Conservation (phyloP, 106 monocot species). For the Apostasia shenzhenica region DNA sequence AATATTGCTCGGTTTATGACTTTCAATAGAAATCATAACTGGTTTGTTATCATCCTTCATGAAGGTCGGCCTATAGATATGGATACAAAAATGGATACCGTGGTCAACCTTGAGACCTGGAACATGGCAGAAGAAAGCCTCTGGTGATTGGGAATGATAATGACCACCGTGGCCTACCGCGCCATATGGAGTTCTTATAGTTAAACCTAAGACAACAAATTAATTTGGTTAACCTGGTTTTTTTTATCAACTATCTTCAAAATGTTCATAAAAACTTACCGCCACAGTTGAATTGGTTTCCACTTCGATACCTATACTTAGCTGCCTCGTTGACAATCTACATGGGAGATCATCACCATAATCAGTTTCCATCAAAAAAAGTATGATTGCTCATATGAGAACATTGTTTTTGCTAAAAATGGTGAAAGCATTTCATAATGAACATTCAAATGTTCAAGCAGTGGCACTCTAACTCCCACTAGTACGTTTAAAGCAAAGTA, state of each 20-base stretch:
- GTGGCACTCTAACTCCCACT: too few species aligned
- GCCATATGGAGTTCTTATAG: slow-evolving; percentile 94
- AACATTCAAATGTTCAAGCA: too few species aligned
- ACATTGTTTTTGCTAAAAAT: too few species aligned
- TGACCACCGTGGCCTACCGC: slow-evolving; percentile 98
- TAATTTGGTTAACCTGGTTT: not conserved
- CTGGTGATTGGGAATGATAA: slow-evolving; percentile 98
- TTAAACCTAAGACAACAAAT: slow-evolving; percentile 44
- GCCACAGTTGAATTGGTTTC: slow-evolving; percentile 94
- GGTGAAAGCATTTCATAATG: too few species aligned
- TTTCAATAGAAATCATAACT: not conserved
- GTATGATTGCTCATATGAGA: too few species aligned
- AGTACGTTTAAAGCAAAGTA: not conserved
- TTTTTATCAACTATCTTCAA: not conserved
- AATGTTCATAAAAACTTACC: slow-evolving; percentile 31
- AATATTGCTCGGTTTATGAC: not conserved
- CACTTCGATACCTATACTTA: slow-evolving; percentile 98
- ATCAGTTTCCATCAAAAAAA: not conserved
- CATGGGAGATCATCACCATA: not conserved
- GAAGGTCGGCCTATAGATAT: too few species aligned
- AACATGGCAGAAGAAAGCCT: slow-evolving; percentile 98
- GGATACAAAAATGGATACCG: not conserved
- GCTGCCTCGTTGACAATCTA: slow-evolving; percentile 98
- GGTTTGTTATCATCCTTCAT: too few species aligned
- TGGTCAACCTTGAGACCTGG: slow-evolving; percentile 87